Conservation (phyloP, 1,284 basidiomycete genomes). For the Boletellus deceptivus region DNA sequence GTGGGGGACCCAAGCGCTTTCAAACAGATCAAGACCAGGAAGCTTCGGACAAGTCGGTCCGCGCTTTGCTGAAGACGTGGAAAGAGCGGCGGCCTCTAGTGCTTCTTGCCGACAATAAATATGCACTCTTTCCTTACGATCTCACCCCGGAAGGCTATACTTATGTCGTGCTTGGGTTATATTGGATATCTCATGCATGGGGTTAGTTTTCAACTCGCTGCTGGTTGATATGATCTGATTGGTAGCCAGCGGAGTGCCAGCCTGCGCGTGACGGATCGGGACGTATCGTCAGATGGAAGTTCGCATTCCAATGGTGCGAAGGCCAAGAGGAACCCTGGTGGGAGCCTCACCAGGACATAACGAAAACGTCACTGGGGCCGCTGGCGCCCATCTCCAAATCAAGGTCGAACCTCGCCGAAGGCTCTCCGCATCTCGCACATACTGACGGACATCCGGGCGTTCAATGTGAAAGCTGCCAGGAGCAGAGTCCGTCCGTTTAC, state of each 20-base stretch:
- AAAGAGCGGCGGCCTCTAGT: slow-evolving; percentile 53
- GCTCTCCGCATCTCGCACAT: background rate
- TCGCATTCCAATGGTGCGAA: slow-evolving; percentile 77
- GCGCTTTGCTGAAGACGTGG: slow-evolving; percentile 60
- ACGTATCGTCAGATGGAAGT: slow-evolving; percentile 67
- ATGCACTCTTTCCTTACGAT: slow-evolving; percentile 67
- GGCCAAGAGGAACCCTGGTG: slow-evolving; percentile 50
- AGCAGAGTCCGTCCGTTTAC: slow-evolving; percentile 54
- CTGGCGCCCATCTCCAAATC: background rate
- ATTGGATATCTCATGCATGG: slow-evolving; percentile 69
- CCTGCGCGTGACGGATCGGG: slow-evolving; percentile 43
- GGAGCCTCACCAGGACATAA: slow-evolving; percentile 7
- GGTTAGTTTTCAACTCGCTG: slow-evolving; percentile 43
- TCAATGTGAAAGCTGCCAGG: slow-evolving; percentile 36
- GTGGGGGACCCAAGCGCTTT: slow-evolving; percentile 37
- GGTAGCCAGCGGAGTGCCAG: slow-evolving; percentile 59
- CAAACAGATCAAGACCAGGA: slow-evolving; percentile 57
- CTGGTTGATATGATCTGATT: slow-evolving; percentile 16
- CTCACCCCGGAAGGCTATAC: slow-evolving; percentile 49
- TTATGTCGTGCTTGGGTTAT: slow-evolving; percentile 73
- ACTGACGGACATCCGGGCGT: slow-evolving; percentile 11
- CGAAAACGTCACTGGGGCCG: background rate
- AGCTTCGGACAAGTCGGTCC: slow-evolving; percentile 64
- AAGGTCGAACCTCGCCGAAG: background rate
- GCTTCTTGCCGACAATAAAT: slow-evolving; percentile 70